phyloP scores from a whole-genome alignment of 2,329 filamentous ascomycete species.

The Karstenula rhodostoma region DNA sequence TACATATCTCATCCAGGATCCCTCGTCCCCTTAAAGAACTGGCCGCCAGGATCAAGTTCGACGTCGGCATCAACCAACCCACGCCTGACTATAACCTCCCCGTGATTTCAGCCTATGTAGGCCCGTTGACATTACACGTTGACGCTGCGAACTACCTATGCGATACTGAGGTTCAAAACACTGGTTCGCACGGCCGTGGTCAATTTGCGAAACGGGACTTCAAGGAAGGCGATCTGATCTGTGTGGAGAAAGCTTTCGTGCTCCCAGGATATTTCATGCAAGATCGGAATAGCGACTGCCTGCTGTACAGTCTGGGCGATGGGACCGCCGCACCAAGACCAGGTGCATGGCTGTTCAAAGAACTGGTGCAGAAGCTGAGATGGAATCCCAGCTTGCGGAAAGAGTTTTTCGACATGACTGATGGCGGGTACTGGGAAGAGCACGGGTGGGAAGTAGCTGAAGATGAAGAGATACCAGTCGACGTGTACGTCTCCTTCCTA shows the following conservation, averaged over 20 bases:
- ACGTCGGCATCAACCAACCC: conserved; percentile 27
- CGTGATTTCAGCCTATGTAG: conserved; percentile 30
- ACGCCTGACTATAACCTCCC: conserved; percentile 27
- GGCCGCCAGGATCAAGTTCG: conserved; percentile 32
- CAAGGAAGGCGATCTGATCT: conserved; percentile 60
- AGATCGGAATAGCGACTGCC: conserved; percentile 30
- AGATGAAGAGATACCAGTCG: conserved; percentile 44
- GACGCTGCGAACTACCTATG: conserved; percentile 34
- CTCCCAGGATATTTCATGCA: conserved; percentile 49
- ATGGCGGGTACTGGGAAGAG: conserved; percentile 40
- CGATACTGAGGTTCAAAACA: conserved; percentile 45
- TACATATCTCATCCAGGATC: conserved; percentile 22
- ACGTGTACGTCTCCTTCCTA: conserved; percentile 45
- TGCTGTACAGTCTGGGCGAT: conserved; percentile 30
- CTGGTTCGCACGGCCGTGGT: conserved; percentile 55
- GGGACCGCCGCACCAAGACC: conserved; percentile 43
- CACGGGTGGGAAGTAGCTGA: conserved; percentile 45
- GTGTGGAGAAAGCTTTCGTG: conserved; percentile 65
- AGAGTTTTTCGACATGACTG: conserved; percentile 46
- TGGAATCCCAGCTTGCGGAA: conserved; percentile 49
- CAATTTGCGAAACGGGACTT: conserved; percentile 60
- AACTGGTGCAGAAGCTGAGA: conserved; percentile 57
- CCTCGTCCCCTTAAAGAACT: conserved; percentile 29
- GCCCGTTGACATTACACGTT: conserved; percentile 32
- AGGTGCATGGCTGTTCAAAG: conserved; percentile 52